These are phyloP conservation scores for Chlamydomonas incerta DNA, from an alignment of 139 green algal species.

Conservation along the genomic window DNA sequence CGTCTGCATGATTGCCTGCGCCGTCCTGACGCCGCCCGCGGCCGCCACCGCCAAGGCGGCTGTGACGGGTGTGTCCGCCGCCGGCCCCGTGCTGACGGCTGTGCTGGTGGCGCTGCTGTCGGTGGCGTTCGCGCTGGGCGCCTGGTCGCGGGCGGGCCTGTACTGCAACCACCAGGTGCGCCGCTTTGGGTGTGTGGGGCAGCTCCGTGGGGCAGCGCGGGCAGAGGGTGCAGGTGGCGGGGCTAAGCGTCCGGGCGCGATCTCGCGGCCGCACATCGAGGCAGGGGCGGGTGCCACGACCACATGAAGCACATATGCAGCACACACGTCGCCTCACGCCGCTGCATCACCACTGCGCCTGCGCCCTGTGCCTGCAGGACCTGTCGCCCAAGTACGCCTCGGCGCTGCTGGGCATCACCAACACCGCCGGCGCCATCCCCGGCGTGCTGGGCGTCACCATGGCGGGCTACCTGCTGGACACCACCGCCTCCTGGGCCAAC, in stretches of 20 bases:
- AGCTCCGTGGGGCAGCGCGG: no score
- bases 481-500: constrained; percentile 80
- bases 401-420: constrained; percentile 95
- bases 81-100: constrained; percentile 38
- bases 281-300: no score
- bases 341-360: no score
- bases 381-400: constrained; percentile 87
- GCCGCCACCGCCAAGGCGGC: constrained; percentile 24
- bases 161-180: constrained; percentile 96
- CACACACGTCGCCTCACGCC: no score
- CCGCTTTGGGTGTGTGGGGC: background rate
- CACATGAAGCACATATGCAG: no score
- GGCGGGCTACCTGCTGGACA: constrained; percentile 81
- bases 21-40: constrained; percentile 57
- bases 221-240: no score
- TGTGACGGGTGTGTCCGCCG: background rate
- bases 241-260: no score
- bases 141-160: constrained; percentile 88
- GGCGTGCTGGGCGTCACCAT: constrained; percentile 92
- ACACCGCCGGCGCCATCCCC: constrained; percentile 91
- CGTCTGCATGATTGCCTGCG: constrained; percentile 80
- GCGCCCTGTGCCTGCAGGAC: no score
- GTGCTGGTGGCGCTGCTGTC: constrained; percentile 77
- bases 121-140: constrained; percentile 80
- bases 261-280: no score